phyloP scores from a whole-genome alignment of 176 grass and related monocot genomes.

The Aegilops sharonensis region DNA sequence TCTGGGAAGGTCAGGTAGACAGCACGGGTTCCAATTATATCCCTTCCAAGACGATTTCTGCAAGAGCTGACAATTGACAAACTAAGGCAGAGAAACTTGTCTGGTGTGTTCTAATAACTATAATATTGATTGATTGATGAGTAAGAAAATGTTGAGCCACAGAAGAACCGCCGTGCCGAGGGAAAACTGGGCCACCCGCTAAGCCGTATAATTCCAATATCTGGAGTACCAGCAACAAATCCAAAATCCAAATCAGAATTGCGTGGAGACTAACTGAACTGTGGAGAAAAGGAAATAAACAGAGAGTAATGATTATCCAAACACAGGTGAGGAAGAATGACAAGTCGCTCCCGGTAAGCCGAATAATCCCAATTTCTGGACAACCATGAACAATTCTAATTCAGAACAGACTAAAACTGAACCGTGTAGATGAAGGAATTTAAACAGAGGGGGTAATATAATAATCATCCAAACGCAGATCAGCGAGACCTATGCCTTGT shows the following conservation, averaged over 20 bases:
- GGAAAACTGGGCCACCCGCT: not conserved
- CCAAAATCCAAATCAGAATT: not conserved
- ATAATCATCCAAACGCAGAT: constrained; percentile 4
- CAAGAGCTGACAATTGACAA: not conserved
- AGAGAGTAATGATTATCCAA: not conserved
- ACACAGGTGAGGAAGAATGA: not conserved
- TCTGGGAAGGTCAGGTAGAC: not conserved
- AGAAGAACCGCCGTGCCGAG: not conserved
- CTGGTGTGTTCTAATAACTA: not conserved
- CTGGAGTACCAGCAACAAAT: constrained; percentile 1
- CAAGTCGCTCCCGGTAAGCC: not conserved
- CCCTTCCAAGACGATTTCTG: not conserved
- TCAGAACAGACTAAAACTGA: not conserved
- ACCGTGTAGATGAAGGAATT: not conserved
- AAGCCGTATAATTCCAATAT: not conserved
- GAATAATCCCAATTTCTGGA: not conserved
- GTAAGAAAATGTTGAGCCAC: not conserved
- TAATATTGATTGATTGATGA: too few relatives aligned
- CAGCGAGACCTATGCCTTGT: too few relatives aligned
- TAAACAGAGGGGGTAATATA: not conserved
- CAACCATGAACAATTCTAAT: not conserved
- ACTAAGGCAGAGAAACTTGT: not conserved
- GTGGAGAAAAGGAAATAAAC: too few relatives aligned
- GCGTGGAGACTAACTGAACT: not conserved
- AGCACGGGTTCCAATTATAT: not conserved